Conservation (phyloP, 495 filamentous ascomycete genomes). For the Hypoxylon lienhwacheense region DNA sequence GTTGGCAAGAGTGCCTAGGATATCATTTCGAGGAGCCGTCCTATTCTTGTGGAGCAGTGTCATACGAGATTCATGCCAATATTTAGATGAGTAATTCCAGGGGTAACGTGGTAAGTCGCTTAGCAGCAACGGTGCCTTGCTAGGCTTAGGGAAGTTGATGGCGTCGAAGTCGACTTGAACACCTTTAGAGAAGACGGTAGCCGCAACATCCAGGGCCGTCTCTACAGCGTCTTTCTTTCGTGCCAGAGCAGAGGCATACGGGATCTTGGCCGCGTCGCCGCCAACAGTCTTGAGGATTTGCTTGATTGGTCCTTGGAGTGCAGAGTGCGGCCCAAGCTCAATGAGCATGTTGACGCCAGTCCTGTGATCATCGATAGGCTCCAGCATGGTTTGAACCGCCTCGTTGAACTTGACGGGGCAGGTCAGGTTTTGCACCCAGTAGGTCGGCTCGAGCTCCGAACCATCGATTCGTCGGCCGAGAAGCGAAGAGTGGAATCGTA, state of each 20-base stretch:
- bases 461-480: constrained; percentile 38
- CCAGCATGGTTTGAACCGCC: constrained; percentile 43
- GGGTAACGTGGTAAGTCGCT: constrained; percentile 50
- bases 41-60: constrained; percentile 55
- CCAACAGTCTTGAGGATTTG: constrained; percentile 56
- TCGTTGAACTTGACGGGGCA: constrained; percentile 55
- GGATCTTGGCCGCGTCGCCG: constrained; percentile 42
- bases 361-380: constrained; percentile 39
- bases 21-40: constrained; percentile 50
- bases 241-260: constrained; percentile 47
- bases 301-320: constrained; percentile 61
- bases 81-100: constrained; percentile 55
- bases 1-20: constrained; percentile 54
- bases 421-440: constrained; percentile 60
- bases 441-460: constrained; percentile 46
- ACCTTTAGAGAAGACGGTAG: constrained; percentile 51
- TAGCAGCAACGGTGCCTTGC: constrained; percentile 40
- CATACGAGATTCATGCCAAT: constrained; percentile 58
- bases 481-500: constrained; percentile 50
- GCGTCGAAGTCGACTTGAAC: constrained; percentile 46
- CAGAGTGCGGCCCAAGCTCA: constrained; percentile 68
- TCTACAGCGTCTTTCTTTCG: constrained; percentile 50
- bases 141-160: constrained; percentile 48
- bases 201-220: constrained; percentile 48
- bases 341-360: constrained; percentile 53